Evolutionary conservation across 495 filamentous ascomycete genomes (phyloP), one percentile per base, ranked within the genome.

Genomic region (Lentithecium fluviatile): DNA sequence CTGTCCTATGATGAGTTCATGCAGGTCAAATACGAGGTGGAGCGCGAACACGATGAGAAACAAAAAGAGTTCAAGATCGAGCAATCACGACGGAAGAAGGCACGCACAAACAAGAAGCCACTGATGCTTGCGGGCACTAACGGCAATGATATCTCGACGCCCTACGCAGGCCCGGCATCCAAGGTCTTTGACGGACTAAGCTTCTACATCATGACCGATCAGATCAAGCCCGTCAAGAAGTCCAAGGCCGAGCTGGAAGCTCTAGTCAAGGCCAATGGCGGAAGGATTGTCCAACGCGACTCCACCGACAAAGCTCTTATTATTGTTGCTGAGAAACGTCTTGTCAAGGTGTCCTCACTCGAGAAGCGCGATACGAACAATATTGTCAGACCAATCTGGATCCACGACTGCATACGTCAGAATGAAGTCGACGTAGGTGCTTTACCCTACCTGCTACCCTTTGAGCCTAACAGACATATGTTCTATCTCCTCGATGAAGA

Each of bases 61-160:
- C 83, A 90, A 52, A 90, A 87, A 69, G 80, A 86, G 38, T 95
- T 99, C 74, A 82, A 85, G 56, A 82, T 96, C 56, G 95, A 99
- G 61, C 83, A 86, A 48, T 82, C 80, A 17, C 79, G 84, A 52
- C 82, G 80, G 56, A 86, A 84, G 60, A 79, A 90, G 70, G 69
- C 67, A 29, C 79, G 79, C 23, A 64, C 52, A 0, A 64, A 77
- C 6, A 89, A 84, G 66, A 87, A 84, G 62, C 87, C 88, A 43
- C 69, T 93, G 34, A 79, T 82, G 0, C 85, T 98, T 61, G 86
- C 29, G 29, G 29, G 29, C 10, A 32, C 87, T 55, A 83, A 85
- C 25, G 78, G 74, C 12, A 70, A 79, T 6, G 66, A 70, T 10
- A 72, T 72, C 25, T 76, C 37, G 72, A 77, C 52, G 6, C 65